A percentile compares a stretch with the other conserved stretches of the same genome.
Conservation (phyloP, 441 rosid genomes). For the Populus hybrid region DNA sequence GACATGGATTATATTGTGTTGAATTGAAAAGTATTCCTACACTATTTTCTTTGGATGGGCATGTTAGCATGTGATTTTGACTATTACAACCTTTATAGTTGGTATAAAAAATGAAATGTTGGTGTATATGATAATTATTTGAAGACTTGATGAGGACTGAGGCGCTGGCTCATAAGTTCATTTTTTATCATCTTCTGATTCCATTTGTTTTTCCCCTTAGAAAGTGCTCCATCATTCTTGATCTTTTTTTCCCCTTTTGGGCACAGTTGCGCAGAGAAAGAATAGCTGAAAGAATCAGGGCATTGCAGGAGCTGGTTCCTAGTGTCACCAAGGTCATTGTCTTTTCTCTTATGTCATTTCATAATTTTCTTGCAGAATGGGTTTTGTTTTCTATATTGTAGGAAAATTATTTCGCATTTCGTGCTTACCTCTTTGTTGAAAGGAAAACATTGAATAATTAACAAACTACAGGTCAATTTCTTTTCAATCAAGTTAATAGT, state of each 20-base stretch:
- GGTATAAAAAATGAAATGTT: background rate
- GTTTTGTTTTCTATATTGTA: background rate
- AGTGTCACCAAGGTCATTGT: conserved; percentile 82
- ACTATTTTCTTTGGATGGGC: background rate
- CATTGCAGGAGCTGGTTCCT: conserved; percentile 95
- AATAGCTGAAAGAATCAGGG: conserved; percentile 98
- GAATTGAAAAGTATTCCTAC: background rate
- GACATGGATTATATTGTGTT: background rate
- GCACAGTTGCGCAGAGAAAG: conserved; percentile 89
- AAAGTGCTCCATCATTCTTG: background rate
- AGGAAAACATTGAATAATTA: background rate
- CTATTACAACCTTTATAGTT: background rate
- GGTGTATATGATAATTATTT: background rate
- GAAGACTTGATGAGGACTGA: background rate
- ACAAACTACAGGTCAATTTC: background rate
- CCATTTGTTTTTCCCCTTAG: background rate
- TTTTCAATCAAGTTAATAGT: background rate
- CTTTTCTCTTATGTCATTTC: conserved; percentile 3
- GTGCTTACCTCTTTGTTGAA: conserved; percentile 5
- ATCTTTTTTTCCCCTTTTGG: conserved; percentile 19
- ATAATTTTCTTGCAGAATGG: conserved; percentile 11
- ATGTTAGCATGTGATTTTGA: background rate
- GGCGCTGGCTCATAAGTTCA: background rate
- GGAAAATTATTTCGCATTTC: background rate
- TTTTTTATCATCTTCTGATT: background rate